These are phyloP conservation scores for Avena atlantica DNA, from an alignment of 176 grass and related monocot species.

Conservation along the genomic window DNA sequence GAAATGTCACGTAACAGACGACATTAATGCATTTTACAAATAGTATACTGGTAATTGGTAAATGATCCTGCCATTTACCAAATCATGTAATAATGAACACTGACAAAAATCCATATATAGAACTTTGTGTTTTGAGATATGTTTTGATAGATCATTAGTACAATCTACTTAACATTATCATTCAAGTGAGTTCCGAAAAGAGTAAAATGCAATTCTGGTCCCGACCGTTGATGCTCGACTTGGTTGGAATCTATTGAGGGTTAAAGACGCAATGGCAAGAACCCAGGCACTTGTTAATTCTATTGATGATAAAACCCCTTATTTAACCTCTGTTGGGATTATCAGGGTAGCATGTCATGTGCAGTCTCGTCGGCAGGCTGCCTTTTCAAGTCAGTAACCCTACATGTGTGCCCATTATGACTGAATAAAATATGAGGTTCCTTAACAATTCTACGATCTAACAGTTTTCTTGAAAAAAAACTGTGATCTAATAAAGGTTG, in stretches of 20 bases:
- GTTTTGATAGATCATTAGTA: neutral
- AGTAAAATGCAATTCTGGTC: neutral
- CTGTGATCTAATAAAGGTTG: neutral
- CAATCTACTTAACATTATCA: neutral
- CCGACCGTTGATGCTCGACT: neutral
- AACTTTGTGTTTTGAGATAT: neutral
- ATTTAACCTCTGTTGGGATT: neutral
- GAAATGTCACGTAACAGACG: neutral
- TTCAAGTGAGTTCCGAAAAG: neutral
- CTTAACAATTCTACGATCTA: neutral
- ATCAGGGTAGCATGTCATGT: neutral
- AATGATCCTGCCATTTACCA: neutral
- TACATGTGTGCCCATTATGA: neutral
- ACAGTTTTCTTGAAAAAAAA: neutral
- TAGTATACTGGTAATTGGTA: neutral
- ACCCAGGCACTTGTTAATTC: neutral
- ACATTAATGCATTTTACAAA: neutral
- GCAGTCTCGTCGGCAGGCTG: neutral
- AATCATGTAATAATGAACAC: neutral
- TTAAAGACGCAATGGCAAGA: neutral
- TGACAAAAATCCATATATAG: neutral
- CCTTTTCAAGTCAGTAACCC: neutral
- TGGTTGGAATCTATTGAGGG: neutral
- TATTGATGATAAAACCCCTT: neutral
- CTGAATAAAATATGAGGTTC: neutral